These are phyloP conservation scores for Plasmopara muralis DNA, from an alignment of 352 stramenopile species.

Conservation along the genomic window DNA sequence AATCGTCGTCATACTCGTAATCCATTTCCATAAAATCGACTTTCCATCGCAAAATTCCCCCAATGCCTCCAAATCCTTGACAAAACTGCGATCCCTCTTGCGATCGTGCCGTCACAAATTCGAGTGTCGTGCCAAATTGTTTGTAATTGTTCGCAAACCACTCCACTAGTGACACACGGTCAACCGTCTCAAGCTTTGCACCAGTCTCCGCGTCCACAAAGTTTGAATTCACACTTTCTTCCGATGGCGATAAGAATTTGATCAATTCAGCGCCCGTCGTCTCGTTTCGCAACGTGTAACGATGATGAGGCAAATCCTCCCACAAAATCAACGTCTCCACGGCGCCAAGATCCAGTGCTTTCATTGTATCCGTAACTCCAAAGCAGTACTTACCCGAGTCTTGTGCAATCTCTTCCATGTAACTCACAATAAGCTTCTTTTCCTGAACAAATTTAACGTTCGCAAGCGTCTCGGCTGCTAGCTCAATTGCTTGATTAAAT, in stretches of 20 bases:
- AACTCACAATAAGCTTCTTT: conserved; percentile 98
- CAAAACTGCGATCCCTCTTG: conserved; percentile 99
- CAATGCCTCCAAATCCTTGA: conserved; percentile 99
- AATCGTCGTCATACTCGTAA: conserved; percentile 88
- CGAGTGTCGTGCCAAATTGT: conserved; percentile 95
- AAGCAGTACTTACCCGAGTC: conserved; percentile 99
- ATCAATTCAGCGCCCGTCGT: conserved; percentile 77
- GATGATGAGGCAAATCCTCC: conserved; percentile 97
- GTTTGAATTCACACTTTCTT: conserved; percentile 92
- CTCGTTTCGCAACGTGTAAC: conserved; percentile 93
- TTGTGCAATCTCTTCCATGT: conserved; percentile 99
- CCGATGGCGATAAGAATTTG: conserved; percentile 72
- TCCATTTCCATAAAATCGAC: conserved; percentile 98
- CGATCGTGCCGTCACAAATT: conserved; percentile 98
- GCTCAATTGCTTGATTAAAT: conserved; percentile 99
- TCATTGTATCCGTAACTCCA: conserved; percentile 97
- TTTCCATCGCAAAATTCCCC: conserved; percentile 98
- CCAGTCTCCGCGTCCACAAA: conserved; percentile 94
- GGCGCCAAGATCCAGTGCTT: conserved; percentile 96
- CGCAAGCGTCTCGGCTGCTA: conserved; percentile 94
- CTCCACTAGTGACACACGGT: conserved; percentile 96
- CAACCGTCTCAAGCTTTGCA: conserved; percentile 95
- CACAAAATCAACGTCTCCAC: conserved; percentile 99
- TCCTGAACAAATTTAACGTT: conserved; percentile 99
- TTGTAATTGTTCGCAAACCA: conserved; percentile 99